Base-by-base conservation (phyloP, 805 yeast species). In the Priceomyces castillae region DNA sequence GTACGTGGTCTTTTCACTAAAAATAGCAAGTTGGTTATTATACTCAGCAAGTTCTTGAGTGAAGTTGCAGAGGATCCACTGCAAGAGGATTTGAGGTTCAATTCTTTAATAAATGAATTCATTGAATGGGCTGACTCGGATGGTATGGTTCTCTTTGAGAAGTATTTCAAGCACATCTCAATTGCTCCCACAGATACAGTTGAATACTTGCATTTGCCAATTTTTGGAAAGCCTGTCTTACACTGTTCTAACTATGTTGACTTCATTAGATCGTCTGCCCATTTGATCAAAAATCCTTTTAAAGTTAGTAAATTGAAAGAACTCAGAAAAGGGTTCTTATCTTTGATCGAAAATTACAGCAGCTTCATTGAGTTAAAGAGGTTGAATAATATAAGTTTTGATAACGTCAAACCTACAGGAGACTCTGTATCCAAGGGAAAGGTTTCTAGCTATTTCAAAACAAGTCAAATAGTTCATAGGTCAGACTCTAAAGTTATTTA, bases 1-100 rank as follows among this genome's bases (percentile, higher is more conserved):
- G 58, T 65, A 4, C 53, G 76, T 37, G 76, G 75, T 1, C 53
- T 70, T 31, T 64, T 64, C 53, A 71, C 76, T 30, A 64, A 62
- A 44, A 70, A 69, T 52, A 42, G 57, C 22, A 59, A 58, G 43
- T 56, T 67, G 34, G 43, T 65, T 11, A 33, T 53, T 9, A 19
- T 57, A 2, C 39, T 64, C n/a, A 46, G 50, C 30, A 43, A 9
- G 16, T 45, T 51, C 28, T 23, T 51, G 17, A 42, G 38, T 6
- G 61, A 54, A 14, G 30, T 53, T 23, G 46, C 51, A 16, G 34
- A 44, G 1, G 44, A 46, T 12, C 56, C 46, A 16, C 28, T 38
- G 2, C 50, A 56, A 34, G 65, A 59, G 15, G 57, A 50, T 34
- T 65, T 62, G 40, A 44, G 50, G 10, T 60, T 68, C 57, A 71